These are phyloP conservation scores for Starmerella lactis-condensi DNA, from an alignment of 805 yeast species.

Conservation along the genomic window DNA sequence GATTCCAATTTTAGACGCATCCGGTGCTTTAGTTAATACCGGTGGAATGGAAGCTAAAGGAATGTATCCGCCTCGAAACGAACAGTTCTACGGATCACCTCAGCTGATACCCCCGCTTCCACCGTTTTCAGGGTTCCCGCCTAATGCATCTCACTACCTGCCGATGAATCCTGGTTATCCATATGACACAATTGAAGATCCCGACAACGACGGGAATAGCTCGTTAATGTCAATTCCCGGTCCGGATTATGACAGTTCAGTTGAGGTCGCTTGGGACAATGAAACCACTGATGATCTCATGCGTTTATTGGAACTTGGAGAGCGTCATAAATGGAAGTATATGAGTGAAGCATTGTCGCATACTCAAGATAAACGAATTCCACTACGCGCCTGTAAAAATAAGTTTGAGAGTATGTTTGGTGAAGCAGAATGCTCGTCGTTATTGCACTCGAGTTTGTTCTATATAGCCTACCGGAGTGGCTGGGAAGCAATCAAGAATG, in stretches of 20 bases:
- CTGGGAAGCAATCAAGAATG: conserved; percentile 24
- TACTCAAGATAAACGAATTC: conserved; percentile 25
- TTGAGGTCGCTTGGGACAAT: conserved; percentile 24
- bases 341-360: conserved; percentile 27
- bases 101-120: no score
- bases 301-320: conserved; percentile 34
- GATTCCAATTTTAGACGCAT: no score
- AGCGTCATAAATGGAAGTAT: conserved; percentile 41
- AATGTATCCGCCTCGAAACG: no score
- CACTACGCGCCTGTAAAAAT: conserved; percentile 36
- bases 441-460: conserved; percentile 35
- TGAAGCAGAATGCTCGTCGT: conserved; percentile 31
- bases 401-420: conserved; percentile 40
- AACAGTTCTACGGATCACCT: no score
- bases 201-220: no score
- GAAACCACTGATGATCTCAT: conserved; percentile 32
- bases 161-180: no score
- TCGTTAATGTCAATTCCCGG: conserved; percentile 13
- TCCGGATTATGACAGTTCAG: conserved; percentile 6
- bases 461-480: conserved; percentile 32
- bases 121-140: no score
- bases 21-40: no score
- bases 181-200: no score
- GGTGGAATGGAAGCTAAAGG: no score
- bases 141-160: no score